Conservation (phyloP, 306 rosid species). For the Lotus japonicus region DNA sequence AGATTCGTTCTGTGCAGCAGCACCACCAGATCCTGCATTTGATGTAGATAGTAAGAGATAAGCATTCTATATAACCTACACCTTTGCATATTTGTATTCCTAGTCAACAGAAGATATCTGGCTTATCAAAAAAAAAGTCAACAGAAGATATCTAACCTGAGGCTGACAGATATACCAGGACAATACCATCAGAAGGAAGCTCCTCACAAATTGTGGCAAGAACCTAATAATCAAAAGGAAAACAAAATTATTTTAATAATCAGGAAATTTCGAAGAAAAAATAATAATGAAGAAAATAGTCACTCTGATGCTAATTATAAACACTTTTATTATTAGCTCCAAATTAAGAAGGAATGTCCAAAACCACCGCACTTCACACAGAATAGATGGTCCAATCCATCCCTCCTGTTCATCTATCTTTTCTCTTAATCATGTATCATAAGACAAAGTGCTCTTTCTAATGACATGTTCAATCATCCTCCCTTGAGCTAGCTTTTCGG, state of each 20-base stretch:
- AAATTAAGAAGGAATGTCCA: not conserved
- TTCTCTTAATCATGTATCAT: no score
- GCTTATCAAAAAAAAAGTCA: no score
- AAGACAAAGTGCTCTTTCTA: no score
- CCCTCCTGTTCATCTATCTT: no score
- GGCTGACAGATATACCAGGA: conserved; percentile 85
- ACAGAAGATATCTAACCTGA: conserved; percentile 51
- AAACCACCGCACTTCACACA: not conserved
- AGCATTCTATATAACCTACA: conserved; percentile 17
- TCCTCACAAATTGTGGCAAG: conserved; percentile 95
- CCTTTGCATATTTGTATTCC: not conserved
- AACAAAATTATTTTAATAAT: not conserved
- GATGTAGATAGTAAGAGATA: conserved; percentile 24
- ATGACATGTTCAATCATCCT: no score
- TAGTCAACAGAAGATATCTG: conserved; percentile 15
- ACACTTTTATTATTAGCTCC: conserved; percentile 5
- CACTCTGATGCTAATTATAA: not conserved
- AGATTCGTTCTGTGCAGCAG: conserved; percentile 30
- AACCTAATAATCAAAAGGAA: conserved; percentile 53
- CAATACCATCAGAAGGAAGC: conserved; percentile 87
- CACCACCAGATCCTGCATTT: conserved; percentile 43
- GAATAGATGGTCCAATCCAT: not conserved
- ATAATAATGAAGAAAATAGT: conserved; percentile 2
- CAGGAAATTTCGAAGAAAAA: not conserved
- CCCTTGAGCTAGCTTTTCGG: no score